Evolutionary conservation across 2,329 filamentous ascomycete genomes (phyloP), one percentile per base, ranked within the genome.

Genomic region (Aschersonia sp.): DNA sequence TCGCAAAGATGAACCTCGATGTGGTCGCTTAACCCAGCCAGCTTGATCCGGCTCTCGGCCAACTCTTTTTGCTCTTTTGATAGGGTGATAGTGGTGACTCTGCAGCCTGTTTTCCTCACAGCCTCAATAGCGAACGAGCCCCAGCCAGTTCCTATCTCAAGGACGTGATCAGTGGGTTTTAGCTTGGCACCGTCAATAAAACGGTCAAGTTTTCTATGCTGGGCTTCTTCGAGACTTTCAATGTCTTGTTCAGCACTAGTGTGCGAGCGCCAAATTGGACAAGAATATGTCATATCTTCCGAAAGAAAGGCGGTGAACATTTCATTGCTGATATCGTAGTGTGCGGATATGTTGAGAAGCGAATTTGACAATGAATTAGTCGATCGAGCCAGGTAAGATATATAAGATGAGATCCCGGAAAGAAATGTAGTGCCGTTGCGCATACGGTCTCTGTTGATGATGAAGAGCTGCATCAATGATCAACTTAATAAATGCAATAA

Each of bases 81-180:
- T 5, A 87, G 65, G 0, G 83, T 87, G 50, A 87, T 61, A 48
- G 73, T 80, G 1, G 84, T 88, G 2, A 87, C 77, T 28, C 71
- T 70, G 58, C 84, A 88, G 5, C 80, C 80, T 0, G 81, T 85
- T 53, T 65, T 70, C 51, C 71, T 68, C 1, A 83, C 82, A 1
- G 82, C 83, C 52, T 78, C 73, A 42, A 88, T 85, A 3, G 83
- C 82, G 54, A 88, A 81, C 38, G 77, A 81, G 2, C 84, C 84
- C 84, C 83, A 88, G 9, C 84, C 83, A 2, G 81, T 85, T 2
- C 84, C 84, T 47, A 88, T 86, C 55, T 88, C 84, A 12, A 88
- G 64, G 2, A 88, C 77, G 56, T 85, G 82, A 52, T 88, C 82
- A 1, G 71, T 72, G 0, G 70, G 49, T 52, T 82, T 79, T 52